These are phyloP conservation scores for Maudiozyma serrabonitensis DNA, from an alignment of 805 yeast genomes.

Conservation along the genomic window DNA sequence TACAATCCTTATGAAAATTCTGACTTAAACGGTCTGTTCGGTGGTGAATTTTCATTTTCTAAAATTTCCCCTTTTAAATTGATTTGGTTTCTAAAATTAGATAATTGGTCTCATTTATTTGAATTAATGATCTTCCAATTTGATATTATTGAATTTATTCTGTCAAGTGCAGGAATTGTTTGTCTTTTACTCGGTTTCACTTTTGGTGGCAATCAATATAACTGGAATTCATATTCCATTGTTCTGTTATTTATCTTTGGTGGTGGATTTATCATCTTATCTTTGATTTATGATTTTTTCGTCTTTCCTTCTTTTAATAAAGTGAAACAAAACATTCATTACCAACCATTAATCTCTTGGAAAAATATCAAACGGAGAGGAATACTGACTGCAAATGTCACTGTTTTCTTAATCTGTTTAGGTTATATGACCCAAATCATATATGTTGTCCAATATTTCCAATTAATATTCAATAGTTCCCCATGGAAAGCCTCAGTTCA, in stretches of 20 bases:
- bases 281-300: slow-evolving; percentile 38
- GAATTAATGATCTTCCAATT: slow-evolving; percentile 9
- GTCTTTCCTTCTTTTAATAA: slow-evolving; percentile 10
- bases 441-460: slow-evolving; percentile 21
- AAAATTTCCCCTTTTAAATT: neutral
- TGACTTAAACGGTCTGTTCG: neutral
- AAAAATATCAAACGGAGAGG: slow-evolving; percentile 8
- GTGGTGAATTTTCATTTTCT: neutral
- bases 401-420: slow-evolving; percentile 12
- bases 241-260: slow-evolving; percentile 38
- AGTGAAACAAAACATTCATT: slow-evolving; percentile 5
- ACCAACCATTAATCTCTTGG: slow-evolving; percentile 16
- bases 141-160: slow-evolving; percentile 18
- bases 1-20: slow-evolving; percentile 11
- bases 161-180: slow-evolving; percentile 17
- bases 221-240: slow-evolving; percentile 42
- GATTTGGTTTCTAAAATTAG: neutral
- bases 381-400: slow-evolving; percentile 11
- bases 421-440: slow-evolving; percentile 18
- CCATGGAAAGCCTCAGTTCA: slow-evolving; percentile 22
- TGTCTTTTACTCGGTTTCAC: slow-evolving; percentile 17
- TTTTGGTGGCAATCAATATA: slow-evolving; percentile 46
- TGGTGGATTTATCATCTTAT: slow-evolving; percentile 31
- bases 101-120: neutral
- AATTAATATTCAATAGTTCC: slow-evolving; percentile 15